phyloP scores from a whole-genome alignment of 1,284 basidiomycete genomes.

The Fomitopsis betulina region DNA sequence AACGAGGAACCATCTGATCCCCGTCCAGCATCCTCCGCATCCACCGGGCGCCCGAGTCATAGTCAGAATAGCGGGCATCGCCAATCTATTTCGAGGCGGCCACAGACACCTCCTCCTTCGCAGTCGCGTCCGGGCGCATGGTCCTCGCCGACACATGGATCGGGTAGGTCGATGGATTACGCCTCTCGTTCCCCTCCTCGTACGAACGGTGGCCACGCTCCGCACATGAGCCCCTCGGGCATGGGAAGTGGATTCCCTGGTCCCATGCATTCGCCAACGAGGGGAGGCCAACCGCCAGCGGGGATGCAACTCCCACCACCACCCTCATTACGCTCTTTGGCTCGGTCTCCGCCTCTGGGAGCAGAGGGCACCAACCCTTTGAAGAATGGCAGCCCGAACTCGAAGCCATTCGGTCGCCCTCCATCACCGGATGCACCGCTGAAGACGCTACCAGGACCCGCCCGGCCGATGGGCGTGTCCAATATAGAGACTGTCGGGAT shows the following conservation, averaged over 20 bases:
- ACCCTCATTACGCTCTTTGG: slow-evolving; percentile 8
- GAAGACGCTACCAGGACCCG: slow-evolving; percentile 10
- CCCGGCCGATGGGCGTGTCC: slow-evolving; percentile 10
- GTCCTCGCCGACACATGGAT: background rate
- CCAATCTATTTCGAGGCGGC: slow-evolving; percentile 8
- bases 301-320: slow-evolving; percentile 9
- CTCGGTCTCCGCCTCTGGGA: slow-evolving; percentile 11
- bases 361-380: slow-evolving; percentile 10
- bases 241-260: slow-evolving; percentile 8
- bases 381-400: slow-evolving; percentile 11
- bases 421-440: slow-evolving; percentile 11
- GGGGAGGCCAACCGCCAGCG: slow-evolving; percentile 1
- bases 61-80: slow-evolving; percentile 7
- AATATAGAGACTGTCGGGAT: slow-evolving; percentile 9
- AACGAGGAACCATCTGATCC: slow-evolving; percentile 15
- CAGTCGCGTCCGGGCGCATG: slow-evolving; percentile 5
- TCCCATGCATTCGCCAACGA: slow-evolving; percentile 14
- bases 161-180: slow-evolving; percentile 3
- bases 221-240: slow-evolving; percentile 6
- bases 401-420: slow-evolving; percentile 9
- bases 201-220: slow-evolving; percentile 12
- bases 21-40: slow-evolving; percentile 17
- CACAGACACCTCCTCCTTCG: slow-evolving; percentile 9
- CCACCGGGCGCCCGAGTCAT: slow-evolving; percentile 5
- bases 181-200: slow-evolving; percentile 12